Evolutionary conservation across 306 rosid genomes (phyloP).

Genomic region (Cicer cuneatum): DNA sequence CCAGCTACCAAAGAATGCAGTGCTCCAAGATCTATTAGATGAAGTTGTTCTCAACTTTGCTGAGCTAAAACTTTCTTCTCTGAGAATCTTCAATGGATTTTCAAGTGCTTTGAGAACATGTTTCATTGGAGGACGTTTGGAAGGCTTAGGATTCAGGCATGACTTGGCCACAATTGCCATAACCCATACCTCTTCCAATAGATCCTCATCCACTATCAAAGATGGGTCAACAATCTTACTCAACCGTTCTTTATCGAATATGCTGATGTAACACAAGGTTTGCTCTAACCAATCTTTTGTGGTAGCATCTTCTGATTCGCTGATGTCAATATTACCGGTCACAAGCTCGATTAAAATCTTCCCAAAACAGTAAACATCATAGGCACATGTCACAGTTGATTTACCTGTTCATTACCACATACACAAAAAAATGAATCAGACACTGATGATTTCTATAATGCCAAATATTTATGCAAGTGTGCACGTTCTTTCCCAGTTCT

Average conservation of each 20-base stretch:
- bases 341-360: constrained; percentile 87
- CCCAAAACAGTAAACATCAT: constrained; percentile 86
- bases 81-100: constrained; percentile 87
- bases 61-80: constrained; percentile 82
- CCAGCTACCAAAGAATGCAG: constrained; percentile 90
- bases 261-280: constrained; percentile 63
- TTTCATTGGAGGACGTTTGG: constrained; percentile 88
- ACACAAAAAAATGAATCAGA: constrained; percentile 1
- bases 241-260: constrained; percentile 71
- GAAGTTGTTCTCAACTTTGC: constrained; percentile 78
- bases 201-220: constrained; percentile 84
- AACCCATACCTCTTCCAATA: constrained; percentile 95
- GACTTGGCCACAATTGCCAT: constrained; percentile 91
- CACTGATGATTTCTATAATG: constrained; percentile 1
- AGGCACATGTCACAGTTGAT: constrained; percentile 61
- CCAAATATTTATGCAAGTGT: neutral
- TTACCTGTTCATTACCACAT: constrained; percentile 61
- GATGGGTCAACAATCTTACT: constrained; percentile 79
- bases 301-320: constrained; percentile 66
- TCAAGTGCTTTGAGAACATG: constrained; percentile 90
- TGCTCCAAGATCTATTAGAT: constrained; percentile 86
- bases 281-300: constrained; percentile 80
- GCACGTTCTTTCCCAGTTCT: neutral
- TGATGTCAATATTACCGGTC: constrained; percentile 79
- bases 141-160: constrained; percentile 85